Evolutionary conservation across 495 filamentous ascomycete genomes (phyloP), one percentile per base, ranked within the genome.

Genomic region (Trichocladium antarcticum): DNA sequence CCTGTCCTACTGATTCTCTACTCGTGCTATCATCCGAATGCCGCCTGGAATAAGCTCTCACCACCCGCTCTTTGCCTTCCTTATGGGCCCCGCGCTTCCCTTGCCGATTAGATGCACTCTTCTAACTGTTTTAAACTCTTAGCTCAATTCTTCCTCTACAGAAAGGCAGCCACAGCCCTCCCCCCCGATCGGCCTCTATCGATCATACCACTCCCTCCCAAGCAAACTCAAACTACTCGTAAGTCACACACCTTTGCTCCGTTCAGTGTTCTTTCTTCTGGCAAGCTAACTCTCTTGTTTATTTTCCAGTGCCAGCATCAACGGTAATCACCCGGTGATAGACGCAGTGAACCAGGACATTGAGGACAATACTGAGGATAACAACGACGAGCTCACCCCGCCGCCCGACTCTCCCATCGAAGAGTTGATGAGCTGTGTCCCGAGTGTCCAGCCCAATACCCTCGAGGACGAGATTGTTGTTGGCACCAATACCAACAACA

Each of bases 401-500:
- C 57, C 57, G n/a, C 54, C 54, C 14, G 57, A 59, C n/a, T 56
- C 53, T 7, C 50, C 50, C 1, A 36, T 38, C 22, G 52, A 55
- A 20, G 60, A 64, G 5, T 29, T 43, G 5, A 45, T 54, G 37
- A 64, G 59, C 28, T 47, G 27, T 22, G 35, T 15, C 14, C 68
- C 71, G 0, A 72, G 66, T 37, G 45, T 56, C 6, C 62, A 61
- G 9, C 57, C 59, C 3, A 64, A 67, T 31, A 56, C 61, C 28
- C 38, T 68, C 3, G 62, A 68, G 22, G 70, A 72, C 46, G 69
- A 71, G 57, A 74, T 74, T 42, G 63, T 74, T 8, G 71, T 73
- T 15, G 65, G 67, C 14, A 69, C 63, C 1, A 64, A 65, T 5
- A 57, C 62, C 4, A 32, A 14, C 17, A 62, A 67, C 55, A 61